Base-by-base conservation (phyloP, 495 filamentous ascomycete genomes). In the Bathelium albidoporum region DNA sequence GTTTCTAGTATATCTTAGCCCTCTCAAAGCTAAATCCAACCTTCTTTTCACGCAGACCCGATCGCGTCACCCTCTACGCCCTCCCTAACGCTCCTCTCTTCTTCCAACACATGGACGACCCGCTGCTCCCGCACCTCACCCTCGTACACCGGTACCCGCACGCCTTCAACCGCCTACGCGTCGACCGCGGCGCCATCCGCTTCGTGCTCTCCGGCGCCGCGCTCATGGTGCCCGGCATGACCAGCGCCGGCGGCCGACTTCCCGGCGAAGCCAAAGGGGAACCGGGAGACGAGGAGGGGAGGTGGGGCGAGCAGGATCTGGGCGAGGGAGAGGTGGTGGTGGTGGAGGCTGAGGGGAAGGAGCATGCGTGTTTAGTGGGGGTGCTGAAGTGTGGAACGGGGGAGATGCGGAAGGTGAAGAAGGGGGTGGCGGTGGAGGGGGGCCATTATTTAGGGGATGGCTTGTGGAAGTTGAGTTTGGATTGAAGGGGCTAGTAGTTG, bases 391-490 rank as follows among this genome's bases (percentile, higher is more conserved):
- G 89, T 80, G 88, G 91, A 14, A 97, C 94, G 0, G 85, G 88
- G 80, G 90, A 97, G 75, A 89, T 95, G 67, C 96, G 90, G 83
- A 86, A 83, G 70, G 90, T 93, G 78, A 89, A 89, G 65, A 96
- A 95, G 78, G 95, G 91, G 1, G 87, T 91, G 36, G 94, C 89
- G 26, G 88, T 97, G 70, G 94, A 98, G 80, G 84, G 87, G 64
- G 89, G 88, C 59, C 93, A 97, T 84, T 97, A 85, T 80, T 72
- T 97, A 53, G 94, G 95, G 7, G 94, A 98, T 83, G 94, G 93
- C 61, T 74, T 98, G 66, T 98, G 94, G 94, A 86, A 78, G 76
- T 75, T 95, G 74, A 77, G 74, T 64, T 74, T 89, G 62, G 89
- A 91, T 73, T 95, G 69, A 74, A 58, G 20, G 49, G 41, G 4